These are phyloP conservation scores for Leptographium galeiforme DNA, from an alignment of 2,329 filamentous ascomycete genomes.

Conservation along the genomic window DNA sequence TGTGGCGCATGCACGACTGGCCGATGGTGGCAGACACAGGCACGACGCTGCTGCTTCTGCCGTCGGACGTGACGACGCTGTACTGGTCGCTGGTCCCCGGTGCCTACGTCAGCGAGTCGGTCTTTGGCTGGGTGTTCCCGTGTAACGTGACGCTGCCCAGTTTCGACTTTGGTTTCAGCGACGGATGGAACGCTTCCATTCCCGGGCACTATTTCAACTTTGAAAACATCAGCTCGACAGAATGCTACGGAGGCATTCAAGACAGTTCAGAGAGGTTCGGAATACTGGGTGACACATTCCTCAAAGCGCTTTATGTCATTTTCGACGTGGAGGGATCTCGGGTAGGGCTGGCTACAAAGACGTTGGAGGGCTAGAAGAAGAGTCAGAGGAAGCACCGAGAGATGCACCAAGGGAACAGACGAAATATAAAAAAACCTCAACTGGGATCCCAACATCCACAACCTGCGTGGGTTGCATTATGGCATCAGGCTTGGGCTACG, in stretches of 20 bases:
- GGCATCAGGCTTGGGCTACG: too few species aligned
- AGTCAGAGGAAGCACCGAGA: too few species aligned
- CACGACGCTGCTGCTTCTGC: constrained; percentile 51
- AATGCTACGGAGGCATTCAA: constrained; percentile 71
- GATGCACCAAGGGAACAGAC: too few species aligned
- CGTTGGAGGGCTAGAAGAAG: constrained; percentile 14
- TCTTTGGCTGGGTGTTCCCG: constrained; percentile 38
- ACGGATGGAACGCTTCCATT: constrained; percentile 31
- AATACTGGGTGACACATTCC: constrained; percentile 67
- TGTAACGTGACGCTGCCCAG: constrained; percentile 36
- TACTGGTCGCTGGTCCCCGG: constrained; percentile 46
- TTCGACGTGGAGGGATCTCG: constrained; percentile 43
- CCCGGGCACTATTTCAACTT: constrained; percentile 33
- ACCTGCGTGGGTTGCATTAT: too few species aligned
- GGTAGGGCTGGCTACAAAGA: constrained; percentile 34
- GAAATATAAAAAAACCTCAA: too few species aligned
- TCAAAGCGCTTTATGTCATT: constrained; percentile 65
- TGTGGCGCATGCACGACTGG: constrained; percentile 26
- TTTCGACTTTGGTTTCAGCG: constrained; percentile 34
- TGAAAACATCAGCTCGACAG: constrained; percentile 34
- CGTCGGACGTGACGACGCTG: constrained; percentile 36
- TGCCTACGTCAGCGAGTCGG: constrained; percentile 31
- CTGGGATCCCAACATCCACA: too few species aligned
- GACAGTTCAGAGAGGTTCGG: constrained; percentile 33
- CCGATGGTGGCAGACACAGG: constrained; percentile 55